A percentile compares a stretch with the other conserved stretches of the same genome.
Evolutionary conservation across 352 stramenopile genomes (phyloP).

Genomic region (Pythium myriotylum): DNA sequence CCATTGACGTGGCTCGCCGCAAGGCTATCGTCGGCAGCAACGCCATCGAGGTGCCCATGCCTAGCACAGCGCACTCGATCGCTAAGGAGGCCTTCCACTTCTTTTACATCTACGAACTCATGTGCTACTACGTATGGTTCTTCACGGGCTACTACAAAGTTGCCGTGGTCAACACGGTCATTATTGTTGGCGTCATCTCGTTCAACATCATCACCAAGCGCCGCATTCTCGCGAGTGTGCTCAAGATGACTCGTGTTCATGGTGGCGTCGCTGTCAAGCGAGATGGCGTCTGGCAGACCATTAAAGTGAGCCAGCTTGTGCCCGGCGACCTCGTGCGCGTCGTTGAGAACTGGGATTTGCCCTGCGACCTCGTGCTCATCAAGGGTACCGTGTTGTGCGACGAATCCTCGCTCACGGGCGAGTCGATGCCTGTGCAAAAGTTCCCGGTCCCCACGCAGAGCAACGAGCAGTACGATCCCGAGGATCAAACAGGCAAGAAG

Average conservation of each 20-base stretch:
- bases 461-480: conserved; percentile 51
- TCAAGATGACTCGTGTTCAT: conserved; percentile 65
- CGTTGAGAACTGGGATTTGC: conserved; percentile 66
- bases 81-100: conserved; percentile 71
- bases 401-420: conserved; percentile 76
- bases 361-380: conserved; percentile 72
- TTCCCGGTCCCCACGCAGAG: conserved; percentile 58
- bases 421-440: conserved; percentile 90
- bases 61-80: conserved; percentile 44
- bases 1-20: conserved; percentile 40
- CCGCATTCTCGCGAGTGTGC: conserved; percentile 53
- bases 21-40: conserved; percentile 61
- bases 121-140: conserved; percentile 86
- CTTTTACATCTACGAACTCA: conserved; percentile 86
- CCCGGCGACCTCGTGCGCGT: conserved; percentile 74
- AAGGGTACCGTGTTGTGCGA: conserved; percentile 72
- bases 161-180: conserved; percentile 59
- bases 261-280: conserved; percentile 71
- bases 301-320: conserved; percentile 56
- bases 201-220: conserved; percentile 75
- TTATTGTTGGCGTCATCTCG: conserved; percentile 49
- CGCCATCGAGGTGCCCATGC: conserved; percentile 71
- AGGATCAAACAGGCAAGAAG: conserved; percentile 65
- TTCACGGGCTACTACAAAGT: conserved; percentile 71
- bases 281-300: conserved; percentile 50